phyloP scores from a whole-genome alignment of 495 filamentous ascomycete genomes.

The Penicillium lagena region DNA sequence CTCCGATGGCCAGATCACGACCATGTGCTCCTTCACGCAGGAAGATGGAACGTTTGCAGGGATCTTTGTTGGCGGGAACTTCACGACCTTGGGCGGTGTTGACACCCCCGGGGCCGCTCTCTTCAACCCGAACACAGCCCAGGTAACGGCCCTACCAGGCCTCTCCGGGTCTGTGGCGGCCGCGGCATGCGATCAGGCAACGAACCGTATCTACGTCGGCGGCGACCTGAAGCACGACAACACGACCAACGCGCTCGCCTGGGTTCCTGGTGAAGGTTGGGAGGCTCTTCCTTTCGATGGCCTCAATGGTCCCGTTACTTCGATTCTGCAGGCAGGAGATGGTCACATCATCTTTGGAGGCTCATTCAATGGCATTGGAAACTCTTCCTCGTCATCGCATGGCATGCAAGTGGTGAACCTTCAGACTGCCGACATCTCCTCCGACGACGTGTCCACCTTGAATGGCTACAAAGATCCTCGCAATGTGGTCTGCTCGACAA shows the following conservation, averaged over 20 bases:
- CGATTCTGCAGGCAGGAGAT: slow-evolving; percentile 71
- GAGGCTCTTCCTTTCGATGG: slow-evolving; percentile 82
- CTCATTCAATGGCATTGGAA: slow-evolving; percentile 85
- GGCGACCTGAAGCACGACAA: slow-evolving; percentile 74
- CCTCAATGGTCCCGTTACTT: slow-evolving; percentile 88
- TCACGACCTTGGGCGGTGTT: slow-evolving; percentile 79
- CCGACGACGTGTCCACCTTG: slow-evolving; percentile 50
- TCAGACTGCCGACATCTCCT: slow-evolving; percentile 63
- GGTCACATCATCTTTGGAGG: slow-evolving; percentile 90
- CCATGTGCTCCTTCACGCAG: slow-evolving; percentile 77
- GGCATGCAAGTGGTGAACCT: slow-evolving; percentile 78
- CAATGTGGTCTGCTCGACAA: slow-evolving; percentile 79
- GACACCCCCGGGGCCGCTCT: slow-evolving; percentile 74
- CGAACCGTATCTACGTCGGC: slow-evolving; percentile 82
- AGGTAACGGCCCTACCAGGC: slow-evolving; percentile 66
- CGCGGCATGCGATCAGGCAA: slow-evolving; percentile 76
- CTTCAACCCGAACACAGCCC: slow-evolving; percentile 62
- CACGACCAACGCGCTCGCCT: slow-evolving; percentile 84
- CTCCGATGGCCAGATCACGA: slow-evolving; percentile 75
- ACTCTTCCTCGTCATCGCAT: slow-evolving; percentile 52
- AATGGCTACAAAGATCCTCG: slow-evolving; percentile 69
- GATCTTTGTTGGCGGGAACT: slow-evolving; percentile 87
- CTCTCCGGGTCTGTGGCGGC: slow-evolving; percentile 74
- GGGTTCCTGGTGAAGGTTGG: slow-evolving; percentile 66
- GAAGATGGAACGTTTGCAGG: slow-evolving; percentile 61